Evolutionary conservation across 805 yeast species (phyloP).

Genomic region (Candida krabiensis): DNA sequence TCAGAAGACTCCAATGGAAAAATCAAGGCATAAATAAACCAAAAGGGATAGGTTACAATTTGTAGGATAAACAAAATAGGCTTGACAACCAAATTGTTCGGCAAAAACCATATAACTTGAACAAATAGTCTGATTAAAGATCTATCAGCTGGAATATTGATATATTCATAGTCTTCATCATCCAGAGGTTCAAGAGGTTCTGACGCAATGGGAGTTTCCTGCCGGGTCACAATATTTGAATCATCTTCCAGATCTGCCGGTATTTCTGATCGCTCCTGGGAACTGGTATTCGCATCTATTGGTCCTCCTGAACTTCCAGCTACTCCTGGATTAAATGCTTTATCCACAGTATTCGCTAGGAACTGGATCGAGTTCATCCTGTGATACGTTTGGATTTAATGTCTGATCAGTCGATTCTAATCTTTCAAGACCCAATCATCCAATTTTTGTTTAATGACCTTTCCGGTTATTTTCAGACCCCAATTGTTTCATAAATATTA

Average conservation of each 20-base stretch:
- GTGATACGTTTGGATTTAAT: no score
- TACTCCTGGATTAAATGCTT: conserved; percentile 25
- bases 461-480: no score
- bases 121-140: conserved; percentile 21
- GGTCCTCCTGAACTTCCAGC: background rate
- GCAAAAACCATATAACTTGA: conserved; percentile 43
- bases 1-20: background rate
- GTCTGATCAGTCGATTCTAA: no score
- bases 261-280: background rate
- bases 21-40: conserved; percentile 31
- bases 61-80: conserved; percentile 53
- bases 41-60: conserved; percentile 57
- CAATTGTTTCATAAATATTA: no score
- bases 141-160: conserved; percentile 11
- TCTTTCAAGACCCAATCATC: no score
- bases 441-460: no score
- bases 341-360: conserved; percentile 32
- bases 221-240: conserved; percentile 24
- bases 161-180: conserved; percentile 18
- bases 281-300: conserved; percentile 2
- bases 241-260: conserved; percentile 10
- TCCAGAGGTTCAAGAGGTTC: conserved; percentile 4
- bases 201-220: conserved; percentile 7
- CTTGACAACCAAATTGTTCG: conserved; percentile 48
- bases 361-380: conserved; percentile 34